A percentile compares a stretch with the other conserved stretches of the same genome.
phyloP scores from a whole-genome alignment of 192 early-diverging fungal genomes.

The Chytriomyces confervae region DNA sequence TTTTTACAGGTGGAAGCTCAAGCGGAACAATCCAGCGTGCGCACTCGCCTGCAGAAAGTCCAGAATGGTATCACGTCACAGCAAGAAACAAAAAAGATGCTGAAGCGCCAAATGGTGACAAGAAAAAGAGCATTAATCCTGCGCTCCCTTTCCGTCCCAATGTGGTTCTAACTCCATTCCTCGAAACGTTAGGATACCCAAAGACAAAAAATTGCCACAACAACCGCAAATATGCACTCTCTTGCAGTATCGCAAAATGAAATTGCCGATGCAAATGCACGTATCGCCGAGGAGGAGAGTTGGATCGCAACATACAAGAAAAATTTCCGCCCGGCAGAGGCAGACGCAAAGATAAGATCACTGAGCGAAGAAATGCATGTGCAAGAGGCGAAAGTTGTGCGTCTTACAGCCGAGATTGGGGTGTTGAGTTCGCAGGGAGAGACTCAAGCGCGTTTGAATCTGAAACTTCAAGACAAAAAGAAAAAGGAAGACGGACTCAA shows the following conservation, averaged over 20 bases:
- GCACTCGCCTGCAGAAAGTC: constrained; percentile 26
- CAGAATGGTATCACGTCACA: constrained; percentile 32
- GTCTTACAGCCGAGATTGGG: constrained; percentile 62
- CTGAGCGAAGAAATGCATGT: constrained; percentile 52
- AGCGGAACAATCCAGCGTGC: constrained; percentile 24
- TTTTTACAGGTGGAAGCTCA: constrained; percentile 25
- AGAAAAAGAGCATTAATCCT: not conserved
- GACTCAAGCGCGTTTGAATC: constrained; percentile 62
- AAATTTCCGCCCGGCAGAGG: constrained; percentile 9
- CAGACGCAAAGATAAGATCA: constrained; percentile 45
- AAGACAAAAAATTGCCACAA: constrained; percentile 42
- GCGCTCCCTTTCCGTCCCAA: too few species aligned
- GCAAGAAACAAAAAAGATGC: constrained; percentile 48
- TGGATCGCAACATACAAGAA: not conserved
- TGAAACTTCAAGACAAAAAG: constrained; percentile 62
- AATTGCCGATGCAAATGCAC: constrained; percentile 44
- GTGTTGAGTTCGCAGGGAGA: constrained; percentile 66
- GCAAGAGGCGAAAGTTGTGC: constrained; percentile 50
- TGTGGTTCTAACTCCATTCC: not conserved
- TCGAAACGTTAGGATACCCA: constrained; percentile 29
- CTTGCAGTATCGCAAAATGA: constrained; percentile 47
- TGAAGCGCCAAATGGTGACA: constrained; percentile 39
- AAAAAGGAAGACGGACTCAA: constrained; percentile 42
- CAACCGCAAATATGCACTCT: constrained; percentile 35
- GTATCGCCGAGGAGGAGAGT: constrained; percentile 43